Percentiles rank a stretch among this genome's conserved stretches.
Conservation (phyloP, 768 basidiomycete genomes). For the Russula emetica region DNA sequence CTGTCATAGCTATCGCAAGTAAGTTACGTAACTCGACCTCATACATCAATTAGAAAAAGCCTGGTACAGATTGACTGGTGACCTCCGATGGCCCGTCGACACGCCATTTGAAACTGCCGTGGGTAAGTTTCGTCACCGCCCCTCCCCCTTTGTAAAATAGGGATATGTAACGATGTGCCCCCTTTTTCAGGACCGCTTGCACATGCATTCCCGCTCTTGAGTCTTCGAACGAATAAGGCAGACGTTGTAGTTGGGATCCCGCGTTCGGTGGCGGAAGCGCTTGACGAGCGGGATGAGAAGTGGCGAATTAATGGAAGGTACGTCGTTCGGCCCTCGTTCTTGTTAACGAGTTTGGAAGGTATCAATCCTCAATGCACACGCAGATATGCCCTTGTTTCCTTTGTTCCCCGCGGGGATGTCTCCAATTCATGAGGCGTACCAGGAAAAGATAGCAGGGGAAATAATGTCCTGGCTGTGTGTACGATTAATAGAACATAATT, state of each 20-base stretch:
- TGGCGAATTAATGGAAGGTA: slow-evolving; percentile 84
- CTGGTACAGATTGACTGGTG: slow-evolving; percentile 71
- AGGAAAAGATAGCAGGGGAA: background rate
- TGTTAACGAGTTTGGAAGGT: background rate
- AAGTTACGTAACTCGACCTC: slow-evolving; percentile 30
- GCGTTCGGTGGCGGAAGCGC: slow-evolving; percentile 58
- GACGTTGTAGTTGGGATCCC: slow-evolving; percentile 86
- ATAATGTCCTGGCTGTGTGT: background rate
- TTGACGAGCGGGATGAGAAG: slow-evolving; percentile 60
- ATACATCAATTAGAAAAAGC: background rate
- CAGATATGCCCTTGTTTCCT: slow-evolving; percentile 23
- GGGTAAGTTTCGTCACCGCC: slow-evolving; percentile 40
- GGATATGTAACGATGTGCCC: background rate
- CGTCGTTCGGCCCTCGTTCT: slow-evolving; percentile 32
- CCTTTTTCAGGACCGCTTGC: slow-evolving; percentile 59
- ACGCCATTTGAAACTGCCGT: slow-evolving; percentile 72
- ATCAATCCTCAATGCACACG: background rate
- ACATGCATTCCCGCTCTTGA: slow-evolving; percentile 75
- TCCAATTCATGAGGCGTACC: background rate
- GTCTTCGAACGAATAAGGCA: slow-evolving; percentile 91
- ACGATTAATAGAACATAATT: too few species aligned
- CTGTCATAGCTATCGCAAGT: slow-evolving; percentile 76
- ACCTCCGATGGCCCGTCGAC: slow-evolving; percentile 80
- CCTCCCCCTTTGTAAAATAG: slow-evolving; percentile 1
- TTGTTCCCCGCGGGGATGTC: slow-evolving; percentile 2